phyloP scores from a whole-genome alignment of 2,329 filamentous ascomycete species.

The Leptographium flavum region DNA sequence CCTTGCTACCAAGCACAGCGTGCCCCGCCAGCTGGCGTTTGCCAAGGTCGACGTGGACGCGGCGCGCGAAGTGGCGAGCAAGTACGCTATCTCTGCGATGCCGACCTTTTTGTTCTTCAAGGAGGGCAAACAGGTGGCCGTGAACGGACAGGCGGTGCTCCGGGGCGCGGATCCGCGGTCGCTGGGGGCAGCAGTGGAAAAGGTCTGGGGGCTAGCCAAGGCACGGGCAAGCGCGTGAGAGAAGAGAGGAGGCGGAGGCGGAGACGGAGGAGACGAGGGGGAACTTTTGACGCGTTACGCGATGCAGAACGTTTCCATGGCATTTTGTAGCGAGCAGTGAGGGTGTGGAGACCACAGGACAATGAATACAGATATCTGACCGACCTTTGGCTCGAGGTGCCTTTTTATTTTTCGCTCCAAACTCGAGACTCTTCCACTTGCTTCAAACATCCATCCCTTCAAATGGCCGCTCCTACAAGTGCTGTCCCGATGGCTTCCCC shows the following conservation, averaged over 20 bases:
- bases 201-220: conserved; percentile 9
- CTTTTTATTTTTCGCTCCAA: no score
- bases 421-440: no score
- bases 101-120: conserved; percentile 49
- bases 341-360: no score
- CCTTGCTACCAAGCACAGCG: conserved; percentile 25
- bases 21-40: conserved; percentile 32
- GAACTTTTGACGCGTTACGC: neutral
- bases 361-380: no score
- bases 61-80: conserved; percentile 31
- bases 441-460: no score
- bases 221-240: neutral
- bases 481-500: no score
- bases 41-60: conserved; percentile 45
- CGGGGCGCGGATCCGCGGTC: conserved; percentile 13
- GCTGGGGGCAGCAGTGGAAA: conserved; percentile 7
- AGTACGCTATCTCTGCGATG: conserved; percentile 38
- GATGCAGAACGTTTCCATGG: no score
- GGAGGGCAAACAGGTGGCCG: conserved; percentile 30
- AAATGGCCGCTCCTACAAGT: no score
- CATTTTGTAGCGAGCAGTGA: no score
- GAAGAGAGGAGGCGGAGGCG: neutral
- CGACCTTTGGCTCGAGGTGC: no score
- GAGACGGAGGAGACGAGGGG: no score
- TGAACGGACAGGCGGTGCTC: conserved; percentile 13